phyloP scores from a whole-genome alignment of 2,329 filamentous ascomycete species.

The Raffaelea arxii region DNA sequence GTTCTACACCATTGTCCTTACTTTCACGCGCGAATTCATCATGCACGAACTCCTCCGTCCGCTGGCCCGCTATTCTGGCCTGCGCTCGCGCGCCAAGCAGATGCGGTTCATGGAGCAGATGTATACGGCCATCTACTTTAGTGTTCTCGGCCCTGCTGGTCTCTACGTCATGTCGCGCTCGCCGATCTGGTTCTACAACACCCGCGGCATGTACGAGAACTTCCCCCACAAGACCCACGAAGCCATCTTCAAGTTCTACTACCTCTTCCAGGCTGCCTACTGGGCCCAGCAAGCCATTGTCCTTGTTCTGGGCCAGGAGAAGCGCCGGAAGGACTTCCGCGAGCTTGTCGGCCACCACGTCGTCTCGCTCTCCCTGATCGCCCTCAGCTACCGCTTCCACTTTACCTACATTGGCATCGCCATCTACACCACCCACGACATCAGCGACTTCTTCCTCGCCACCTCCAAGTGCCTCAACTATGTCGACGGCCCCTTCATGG shows the following conservation, averaged over 20 bases:
- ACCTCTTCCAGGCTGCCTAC: conserved; percentile 87
- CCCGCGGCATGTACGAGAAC: conserved; percentile 75
- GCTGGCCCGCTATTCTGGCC: conserved; percentile 58
- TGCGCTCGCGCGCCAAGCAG: conserved; percentile 68
- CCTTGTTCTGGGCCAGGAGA: conserved; percentile 76
- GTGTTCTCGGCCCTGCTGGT: conserved; percentile 69
- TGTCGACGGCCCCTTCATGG: conserved; percentile 67
- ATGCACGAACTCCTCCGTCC: conserved; percentile 86
- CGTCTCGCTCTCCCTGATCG: conserved; percentile 76
- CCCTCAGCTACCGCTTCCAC: conserved; percentile 85
- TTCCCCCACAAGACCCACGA: conserved; percentile 80
- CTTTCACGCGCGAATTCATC: conserved; percentile 89
- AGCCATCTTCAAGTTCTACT: conserved; percentile 85
- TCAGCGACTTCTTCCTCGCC: conserved; percentile 91
- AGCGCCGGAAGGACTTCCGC: conserved; percentile 89
- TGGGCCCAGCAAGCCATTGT: conserved; percentile 94
- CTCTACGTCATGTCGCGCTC: conserved; percentile 85
- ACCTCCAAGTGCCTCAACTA: conserved; percentile 92
- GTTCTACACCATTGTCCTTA: conserved; percentile 84
- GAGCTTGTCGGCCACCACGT: conserved; percentile 89
- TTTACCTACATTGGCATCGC: conserved; percentile 92
- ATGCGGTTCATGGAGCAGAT: conserved; percentile 92
- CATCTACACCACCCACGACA: conserved; percentile 90
- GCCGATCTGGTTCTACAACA: conserved; percentile 96
- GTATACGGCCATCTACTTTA: conserved; percentile 90